These are phyloP conservation scores for Daldinia decipiens DNA, from an alignment of 495 filamentous ascomycete genomes.

Conservation along the genomic window DNA sequence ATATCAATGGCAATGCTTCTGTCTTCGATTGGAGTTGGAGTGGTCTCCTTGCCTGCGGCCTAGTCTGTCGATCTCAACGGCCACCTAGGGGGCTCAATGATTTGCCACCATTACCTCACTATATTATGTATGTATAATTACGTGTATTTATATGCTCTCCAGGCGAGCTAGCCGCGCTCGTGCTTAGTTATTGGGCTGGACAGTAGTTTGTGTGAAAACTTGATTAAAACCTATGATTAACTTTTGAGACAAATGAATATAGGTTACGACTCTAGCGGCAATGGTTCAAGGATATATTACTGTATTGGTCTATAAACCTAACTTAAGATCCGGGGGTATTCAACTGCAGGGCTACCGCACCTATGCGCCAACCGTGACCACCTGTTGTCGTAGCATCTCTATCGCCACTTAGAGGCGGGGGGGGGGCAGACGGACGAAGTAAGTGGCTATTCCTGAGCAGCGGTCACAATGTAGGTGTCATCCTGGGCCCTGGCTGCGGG, in stretches of 20 bases:
- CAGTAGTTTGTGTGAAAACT: not conserved
- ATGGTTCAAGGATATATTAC: constrained; percentile 9
- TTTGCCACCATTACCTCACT: not conserved
- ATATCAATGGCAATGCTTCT: not conserved
- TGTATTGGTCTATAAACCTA: constrained; percentile 14
- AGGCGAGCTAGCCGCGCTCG: constrained; percentile 1
- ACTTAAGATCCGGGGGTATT: constrained; percentile 21
- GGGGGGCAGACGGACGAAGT: constrained; percentile 7
- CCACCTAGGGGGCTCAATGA: not conserved
- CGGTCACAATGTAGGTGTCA: constrained; percentile 9
- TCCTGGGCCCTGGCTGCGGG: constrained; percentile 19
- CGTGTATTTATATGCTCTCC: not conserved
- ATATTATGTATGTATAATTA: not conserved
- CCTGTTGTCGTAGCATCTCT: constrained; percentile 11
- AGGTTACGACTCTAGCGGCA: not conserved
- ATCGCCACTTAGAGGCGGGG: constrained; percentile 14
- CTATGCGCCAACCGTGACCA: not conserved
- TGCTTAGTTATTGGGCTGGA: not conserved
- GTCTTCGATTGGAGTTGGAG: not conserved
- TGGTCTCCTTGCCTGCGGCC: not conserved
- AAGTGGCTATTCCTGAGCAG: constrained; percentile 5
- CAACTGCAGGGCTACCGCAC: constrained; percentile 13
- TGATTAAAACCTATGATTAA: not conserved
- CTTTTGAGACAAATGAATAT: not conserved
- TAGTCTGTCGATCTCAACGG: constrained; percentile 1